Evolutionary conservation across 306 rosid species (phyloP), one percentile per base, ranked within the genome.

Genomic region (Hippophae gyantsensis): DNA sequence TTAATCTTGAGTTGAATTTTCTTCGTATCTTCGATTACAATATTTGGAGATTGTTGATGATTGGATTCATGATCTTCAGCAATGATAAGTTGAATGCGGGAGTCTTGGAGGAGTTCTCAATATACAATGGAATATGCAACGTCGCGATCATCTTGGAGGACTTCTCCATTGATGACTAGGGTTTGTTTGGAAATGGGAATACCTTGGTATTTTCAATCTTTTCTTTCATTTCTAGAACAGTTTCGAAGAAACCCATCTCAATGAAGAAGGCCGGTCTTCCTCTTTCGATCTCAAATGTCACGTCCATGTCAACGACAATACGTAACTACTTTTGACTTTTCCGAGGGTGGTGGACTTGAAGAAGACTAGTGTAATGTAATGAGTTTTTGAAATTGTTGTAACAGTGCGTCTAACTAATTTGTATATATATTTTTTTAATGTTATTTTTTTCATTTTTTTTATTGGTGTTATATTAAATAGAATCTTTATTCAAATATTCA

Each of bases 181-280:
- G 90, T 87, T 64, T 92, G 96, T 10, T 74, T 75, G 7, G 87
- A 46, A 7, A 73, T 25, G 7, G 93, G 95, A 10, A 92, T 83
- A 9, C 58, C 62, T 0, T 83, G 87, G 32, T 87, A 90, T 43
- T 85, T 14, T 83, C 72, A 7, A 90, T 62, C 75, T 83, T 90
- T 49, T 85, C 86, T 68, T 90, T 90, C 69, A 90, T 83, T 46
- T 85, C 92, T 0, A 74, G 18, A 0, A 87, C 73, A 0, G 82
- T 81, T 69, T 90, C 95, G 44, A 85, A 87, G 74, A 56, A 90
- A 2, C 95, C 89, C 0, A 87, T 62, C 76, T 90, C 90, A 5
- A 90, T 69, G 52, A 74, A 13, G 81, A 90, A 90, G 23, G 23
- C 23, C 5, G 81, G 5, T 7, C 40, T 60, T 4, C 89, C 82